phyloP scores from a whole-genome alignment of 2,329 filamentous ascomycete genomes.

The Talaromyces sp. region DNA sequence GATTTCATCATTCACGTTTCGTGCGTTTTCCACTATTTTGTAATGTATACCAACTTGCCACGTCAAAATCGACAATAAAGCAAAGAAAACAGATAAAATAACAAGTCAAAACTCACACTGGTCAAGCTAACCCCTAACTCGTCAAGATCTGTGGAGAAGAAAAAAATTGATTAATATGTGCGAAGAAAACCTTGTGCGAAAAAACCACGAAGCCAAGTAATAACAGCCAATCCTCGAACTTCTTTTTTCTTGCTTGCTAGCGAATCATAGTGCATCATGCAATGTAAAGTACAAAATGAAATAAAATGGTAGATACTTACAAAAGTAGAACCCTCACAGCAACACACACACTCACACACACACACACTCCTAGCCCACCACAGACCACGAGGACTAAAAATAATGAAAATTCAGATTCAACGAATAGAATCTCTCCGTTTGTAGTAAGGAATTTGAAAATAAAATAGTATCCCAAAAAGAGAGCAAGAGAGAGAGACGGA shows the following conservation, averaged over 20 bases:
- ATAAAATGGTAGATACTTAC: slow-evolving; percentile 4
- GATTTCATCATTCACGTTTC: background rate
- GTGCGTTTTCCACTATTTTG: background rate
- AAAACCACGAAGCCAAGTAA: background rate
- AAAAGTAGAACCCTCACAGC: slow-evolving; percentile 12
- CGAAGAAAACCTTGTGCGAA: background rate
- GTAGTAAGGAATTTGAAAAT: background rate
- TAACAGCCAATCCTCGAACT: background rate
- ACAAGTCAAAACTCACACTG: background rate
- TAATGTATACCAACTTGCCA: background rate
- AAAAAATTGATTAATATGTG: slow-evolving; percentile 6
- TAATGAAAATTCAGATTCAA: background rate
- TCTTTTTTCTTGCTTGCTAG: background rate
- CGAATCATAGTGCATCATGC: background rate
- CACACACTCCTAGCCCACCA: slow-evolving; percentile 19
- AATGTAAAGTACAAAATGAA: background rate
- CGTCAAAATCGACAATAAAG: background rate
- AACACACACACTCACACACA: slow-evolving; percentile 2
- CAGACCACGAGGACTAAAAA: slow-evolving; percentile 10
- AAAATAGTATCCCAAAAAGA: background rate
- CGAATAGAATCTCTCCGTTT: background rate
- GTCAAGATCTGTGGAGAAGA: slow-evolving; percentile 10
- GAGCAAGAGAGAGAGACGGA: background rate
- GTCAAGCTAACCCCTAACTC: background rate
- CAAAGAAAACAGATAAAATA: background rate